Evolutionary conservation across 306 rosid species (phyloP).

Genomic region (Pueraria montana): DNA sequence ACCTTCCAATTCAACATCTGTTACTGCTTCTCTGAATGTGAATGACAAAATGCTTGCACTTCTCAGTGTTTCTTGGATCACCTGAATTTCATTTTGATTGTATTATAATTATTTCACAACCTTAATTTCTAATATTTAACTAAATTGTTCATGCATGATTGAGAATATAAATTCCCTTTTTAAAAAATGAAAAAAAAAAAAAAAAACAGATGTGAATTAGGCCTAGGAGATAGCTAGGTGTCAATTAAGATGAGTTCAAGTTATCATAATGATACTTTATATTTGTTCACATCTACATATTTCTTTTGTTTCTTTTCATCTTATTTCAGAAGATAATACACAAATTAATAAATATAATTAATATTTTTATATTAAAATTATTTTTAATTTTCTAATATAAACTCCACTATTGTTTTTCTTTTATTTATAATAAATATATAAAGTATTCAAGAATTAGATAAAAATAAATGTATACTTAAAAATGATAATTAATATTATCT

Average conservation of each 20-base stretch:
- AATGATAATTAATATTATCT: background rate
- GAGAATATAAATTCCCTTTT: background rate
- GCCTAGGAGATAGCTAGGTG: background rate
- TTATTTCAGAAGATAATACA: background rate
- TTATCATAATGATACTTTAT: background rate
- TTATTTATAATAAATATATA: background rate
- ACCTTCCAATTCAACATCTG: slow-evolving; percentile 86
- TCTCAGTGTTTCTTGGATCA: slow-evolving; percentile 88
- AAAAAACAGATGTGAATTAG: background rate
- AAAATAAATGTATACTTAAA: background rate
- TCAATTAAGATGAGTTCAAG: background rate
- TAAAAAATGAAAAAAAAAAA: background rate
- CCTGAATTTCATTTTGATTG: slow-evolving; percentile 53
- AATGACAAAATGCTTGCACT: slow-evolving; percentile 87
- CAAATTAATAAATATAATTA: background rate
- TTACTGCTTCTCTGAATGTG: slow-evolving; percentile 93
- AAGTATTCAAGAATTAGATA: background rate
- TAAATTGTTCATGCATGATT: background rate
- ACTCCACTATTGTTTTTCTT: background rate
- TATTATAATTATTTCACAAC: slow-evolving; percentile 6
- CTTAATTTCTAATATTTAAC: background rate
- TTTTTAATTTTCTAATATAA: background rate
- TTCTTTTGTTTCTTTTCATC: background rate
- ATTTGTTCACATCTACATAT: background rate
- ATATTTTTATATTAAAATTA: background rate